Evolutionary conservation across 2,329 filamentous ascomycete species (phyloP).

Genomic region (Pestalotiopsis sp.): DNA sequence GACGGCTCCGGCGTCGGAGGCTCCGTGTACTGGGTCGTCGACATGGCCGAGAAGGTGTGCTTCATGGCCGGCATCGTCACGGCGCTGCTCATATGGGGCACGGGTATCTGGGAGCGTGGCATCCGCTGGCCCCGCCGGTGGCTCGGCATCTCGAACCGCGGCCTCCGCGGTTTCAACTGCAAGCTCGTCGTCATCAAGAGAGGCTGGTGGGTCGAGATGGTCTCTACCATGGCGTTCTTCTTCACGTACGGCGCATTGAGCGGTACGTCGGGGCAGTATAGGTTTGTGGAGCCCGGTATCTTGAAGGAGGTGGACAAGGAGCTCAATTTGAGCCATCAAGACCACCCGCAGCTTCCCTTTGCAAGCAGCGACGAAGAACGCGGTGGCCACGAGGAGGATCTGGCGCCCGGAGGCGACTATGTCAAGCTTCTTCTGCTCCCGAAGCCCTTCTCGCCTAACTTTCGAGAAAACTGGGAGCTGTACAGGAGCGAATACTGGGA

Average conservation of each 20-base stretch:
- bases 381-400: constrained; percentile 81
- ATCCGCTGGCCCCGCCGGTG: constrained; percentile 92
- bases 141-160: constrained; percentile 86
- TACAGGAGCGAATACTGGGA: constrained; percentile 97
- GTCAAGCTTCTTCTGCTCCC: constrained; percentile 88
- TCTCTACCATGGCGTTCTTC: constrained; percentile 74
- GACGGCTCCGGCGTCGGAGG: constrained; percentile 90
- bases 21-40: constrained; percentile 94
- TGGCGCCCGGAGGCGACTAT: constrained; percentile 86
- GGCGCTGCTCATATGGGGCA: constrained; percentile 85
- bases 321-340: constrained; percentile 47
- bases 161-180: constrained; percentile 89
- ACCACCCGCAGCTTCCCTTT: constrained; percentile 41
- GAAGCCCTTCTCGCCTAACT: constrained; percentile 93
- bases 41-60: constrained; percentile 86
- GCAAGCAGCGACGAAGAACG: constrained; percentile 56
- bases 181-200: constrained; percentile 90
- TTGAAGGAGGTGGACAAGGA: constrained; percentile 63
- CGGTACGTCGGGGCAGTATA: constrained; percentile 70
- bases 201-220: constrained; percentile 77
- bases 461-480: constrained; percentile 95
- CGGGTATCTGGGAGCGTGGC: constrained; percentile 94
- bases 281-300: constrained; percentile 70
- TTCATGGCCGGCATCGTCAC: constrained; percentile 91
- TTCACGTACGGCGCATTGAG: constrained; percentile 76